Evolutionary conservation across 2,329 filamentous ascomycete genomes (phyloP).

Genomic region (Monosporascus sp.): DNA sequence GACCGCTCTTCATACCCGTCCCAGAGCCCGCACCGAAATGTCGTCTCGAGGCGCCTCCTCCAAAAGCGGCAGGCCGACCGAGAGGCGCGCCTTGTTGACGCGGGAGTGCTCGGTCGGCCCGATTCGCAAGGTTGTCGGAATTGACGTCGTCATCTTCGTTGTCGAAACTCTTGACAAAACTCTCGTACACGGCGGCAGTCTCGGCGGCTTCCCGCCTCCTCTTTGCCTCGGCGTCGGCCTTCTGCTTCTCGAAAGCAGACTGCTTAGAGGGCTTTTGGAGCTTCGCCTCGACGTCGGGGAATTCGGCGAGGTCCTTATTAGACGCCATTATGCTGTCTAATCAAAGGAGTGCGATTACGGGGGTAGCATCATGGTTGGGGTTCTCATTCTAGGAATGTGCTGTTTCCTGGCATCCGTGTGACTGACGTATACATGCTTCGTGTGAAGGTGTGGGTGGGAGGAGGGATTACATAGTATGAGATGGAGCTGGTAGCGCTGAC

Average conservation of each 20-base stretch:
- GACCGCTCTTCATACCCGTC: constrained; percentile 52
- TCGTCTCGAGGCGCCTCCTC: constrained; percentile 40
- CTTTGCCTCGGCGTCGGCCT: constrained; percentile 85
- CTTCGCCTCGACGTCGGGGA: constrained; percentile 71
- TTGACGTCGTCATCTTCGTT: constrained; percentile 48
- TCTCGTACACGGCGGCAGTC: constrained; percentile 78
- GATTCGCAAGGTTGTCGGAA: constrained; percentile 12
- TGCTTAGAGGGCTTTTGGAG: constrained; percentile 76
- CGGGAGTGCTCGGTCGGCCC: constrained; percentile 9
- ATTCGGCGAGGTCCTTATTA: constrained; percentile 39
- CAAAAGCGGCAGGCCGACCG: constrained; percentile 23
- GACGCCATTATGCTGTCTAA: constrained; percentile 31
- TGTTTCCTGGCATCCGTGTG: background rate
- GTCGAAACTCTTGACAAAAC: constrained; percentile 78
- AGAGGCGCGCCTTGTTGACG: constrained; percentile 13
- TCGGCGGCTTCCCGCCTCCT: constrained; percentile 77
- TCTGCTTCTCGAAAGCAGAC: constrained; percentile 82
- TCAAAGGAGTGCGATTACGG: background rate
- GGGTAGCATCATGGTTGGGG: background rate
- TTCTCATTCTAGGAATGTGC: background rate
- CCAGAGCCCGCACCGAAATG: constrained; percentile 57
- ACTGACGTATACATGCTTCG: no score
- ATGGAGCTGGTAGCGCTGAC: no score
- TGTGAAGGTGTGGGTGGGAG: no score
- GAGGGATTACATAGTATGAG: no score